Evolutionary conservation across 495 filamentous ascomycete species (phyloP), one percentile per base, ranked within the genome.

Genomic region (Neohortaea acidophila): DNA sequence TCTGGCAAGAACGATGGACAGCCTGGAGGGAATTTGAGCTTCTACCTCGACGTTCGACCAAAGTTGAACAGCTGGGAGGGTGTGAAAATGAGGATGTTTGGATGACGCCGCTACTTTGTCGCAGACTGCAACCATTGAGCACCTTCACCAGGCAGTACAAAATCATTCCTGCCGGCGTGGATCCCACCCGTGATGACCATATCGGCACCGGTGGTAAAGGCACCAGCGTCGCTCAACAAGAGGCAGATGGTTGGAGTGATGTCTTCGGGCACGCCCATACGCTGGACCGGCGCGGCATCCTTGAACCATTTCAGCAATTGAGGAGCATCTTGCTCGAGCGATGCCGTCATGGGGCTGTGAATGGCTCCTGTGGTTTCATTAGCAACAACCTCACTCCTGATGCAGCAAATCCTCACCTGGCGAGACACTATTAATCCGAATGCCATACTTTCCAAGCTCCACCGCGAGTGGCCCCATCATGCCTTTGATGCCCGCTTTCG

Each of bases 61-160:
- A 97, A 97, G 66, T 48, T 97, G 58, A 93, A 93, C 62, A 77
- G 68, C 25, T 82, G 72, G 67, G 89, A 96, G 62, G 89, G 89
- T 0, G 73, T 77, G 53, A 80, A 77, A 59, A 84, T 93, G 84
- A 70, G 89, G 41, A 68, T 72, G 27, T n/a, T n/a, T n/a, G n/a
- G n/a, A n/a, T n/a, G n/a, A n/a, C n/a, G n/a, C n/a, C n/a, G n/a
- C n/a, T n/a, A n/a, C n/a, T n/a, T n/a, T n/a, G n/a, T n/a, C n/a
- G n/a, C n/a, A n/a, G n/a, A n/a, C n/a, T n/a, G n/a, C n/a, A n/a
- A n/a, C n/a, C n/a, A n/a, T n/a, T n/a, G n/a, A n/a, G n/a, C n/a
- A n/a, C n/a, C n/a, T n/a, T n/a, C n/a, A n/a, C n/a, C n/a, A n/a
- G n/a, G n/a, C n/a, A n/a, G n/a, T n/a, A n/a, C n/a, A n/a, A n/a